Evolutionary conservation across 495 filamentous ascomycete species (phyloP), one percentile per base, ranked within the genome.

Genomic region (Talaromyces adpressus): DNA sequence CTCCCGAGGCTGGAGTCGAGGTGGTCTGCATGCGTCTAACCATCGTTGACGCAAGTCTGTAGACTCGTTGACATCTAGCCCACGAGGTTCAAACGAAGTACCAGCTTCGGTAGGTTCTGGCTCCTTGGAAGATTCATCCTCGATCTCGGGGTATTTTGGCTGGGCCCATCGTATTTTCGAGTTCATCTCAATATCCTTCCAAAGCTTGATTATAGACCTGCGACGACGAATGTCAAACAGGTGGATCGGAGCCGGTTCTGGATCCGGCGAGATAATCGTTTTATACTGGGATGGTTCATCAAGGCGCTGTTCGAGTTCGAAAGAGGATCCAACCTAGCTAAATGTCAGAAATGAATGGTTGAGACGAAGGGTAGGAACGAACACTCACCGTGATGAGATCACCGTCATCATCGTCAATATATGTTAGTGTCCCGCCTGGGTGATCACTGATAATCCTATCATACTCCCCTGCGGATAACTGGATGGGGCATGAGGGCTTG

Each of bases 381-480:
- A 23, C 58, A 69, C 80, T 72, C 67, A 84, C 83, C 16, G 76
- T 83, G 59, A 85, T 85, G 49, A 77, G 65, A 60, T 82, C 81
- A 1, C 75, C 81, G 65, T 83, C 81, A 64, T 85, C 83, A 39
- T 84, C 80, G 66, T 85, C 83, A 16, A 78, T 30, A 69, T 85
- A 85, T 12, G 73, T 82, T 60, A 85, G 63, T 27, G 72, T 75
- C 12, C 82, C 80, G 34, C 75, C 74, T n/a, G 83, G 82, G 66
- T 84, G 70, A 57, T 65, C 74, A 16, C 65, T 67, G 14, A 81
- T 74, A 58, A 83, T 72, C 27, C 79, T 68, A 66, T 85, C 78
- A 60, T 85, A 85, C 27, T 82, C 75, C 4, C 72, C 66, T 12
- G 73, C 66, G 47, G 76, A 76, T 52, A 83, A 67, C 49, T 72